phyloP scores from a whole-genome alignment of 345 rosid genomes.

The Eucalyptus microcorys region DNA sequence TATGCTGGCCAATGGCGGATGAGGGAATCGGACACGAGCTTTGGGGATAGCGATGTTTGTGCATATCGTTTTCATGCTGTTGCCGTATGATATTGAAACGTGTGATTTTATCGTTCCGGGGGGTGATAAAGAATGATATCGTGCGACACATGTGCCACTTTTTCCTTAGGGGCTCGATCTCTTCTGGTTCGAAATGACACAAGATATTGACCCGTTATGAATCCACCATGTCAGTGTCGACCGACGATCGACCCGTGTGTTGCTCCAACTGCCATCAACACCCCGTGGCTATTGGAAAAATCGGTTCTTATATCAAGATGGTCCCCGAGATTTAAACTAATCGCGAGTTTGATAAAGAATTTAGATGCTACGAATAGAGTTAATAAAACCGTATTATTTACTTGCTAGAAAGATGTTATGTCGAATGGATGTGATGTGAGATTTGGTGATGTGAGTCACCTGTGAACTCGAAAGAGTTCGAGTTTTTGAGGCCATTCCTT shows the following conservation, averaged over 20 bases:
- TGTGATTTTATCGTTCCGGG: neutral
- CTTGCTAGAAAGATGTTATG: neutral
- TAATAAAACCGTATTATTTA: too few species aligned
- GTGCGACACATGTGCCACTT: neutral
- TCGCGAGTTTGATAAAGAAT: neutral
- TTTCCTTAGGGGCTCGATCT: neutral
- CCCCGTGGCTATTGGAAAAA: neutral
- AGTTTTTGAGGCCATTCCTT: fast-evolving
- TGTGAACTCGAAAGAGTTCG: fast-evolving
- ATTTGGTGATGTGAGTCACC: fast-evolving
- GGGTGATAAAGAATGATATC: neutral
- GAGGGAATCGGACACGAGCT: neutral
- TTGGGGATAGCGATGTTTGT: neutral
- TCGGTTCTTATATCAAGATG: neutral
- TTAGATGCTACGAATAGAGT: neutral
- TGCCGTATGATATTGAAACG: neutral
- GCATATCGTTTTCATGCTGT: neutral
- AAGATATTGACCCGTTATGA: neutral
- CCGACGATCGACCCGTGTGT: neutral
- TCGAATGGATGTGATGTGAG: fast-evolving
- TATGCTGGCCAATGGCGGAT: neutral
- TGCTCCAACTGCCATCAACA: neutral
- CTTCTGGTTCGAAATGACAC: neutral
- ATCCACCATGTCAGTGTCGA: neutral
- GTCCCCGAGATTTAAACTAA: neutral